Evolutionary conservation across 768 basidiomycete genomes (phyloP).

Genomic region (Boletus sensibilis): DNA sequence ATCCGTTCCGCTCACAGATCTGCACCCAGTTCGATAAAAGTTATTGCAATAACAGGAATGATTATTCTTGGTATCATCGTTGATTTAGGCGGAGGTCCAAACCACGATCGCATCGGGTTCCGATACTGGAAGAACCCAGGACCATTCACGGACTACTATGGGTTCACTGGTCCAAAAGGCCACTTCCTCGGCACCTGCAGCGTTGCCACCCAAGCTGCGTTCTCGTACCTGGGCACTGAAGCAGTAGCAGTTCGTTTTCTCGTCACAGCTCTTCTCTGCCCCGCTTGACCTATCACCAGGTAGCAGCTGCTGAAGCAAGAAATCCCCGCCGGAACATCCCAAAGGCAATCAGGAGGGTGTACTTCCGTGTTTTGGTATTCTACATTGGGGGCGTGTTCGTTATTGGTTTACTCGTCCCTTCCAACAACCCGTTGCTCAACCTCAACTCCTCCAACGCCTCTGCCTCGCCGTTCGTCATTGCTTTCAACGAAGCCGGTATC

Average conservation of each 20-base stretch:
- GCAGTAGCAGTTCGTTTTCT: constrained; percentile 38
- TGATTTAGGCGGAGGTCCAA: constrained; percentile 56
- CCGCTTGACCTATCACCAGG: constrained; percentile 20
- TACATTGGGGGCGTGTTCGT: constrained; percentile 43
- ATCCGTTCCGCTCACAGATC: neutral
- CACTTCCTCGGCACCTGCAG: constrained; percentile 52
- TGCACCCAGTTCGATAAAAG: constrained; percentile 46
- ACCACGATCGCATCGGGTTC: constrained; percentile 49
- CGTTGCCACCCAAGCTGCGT: constrained; percentile 57
- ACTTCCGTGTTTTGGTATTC: constrained; percentile 40
- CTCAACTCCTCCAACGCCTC: constrained; percentile 40
- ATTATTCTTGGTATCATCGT: constrained; percentile 47
- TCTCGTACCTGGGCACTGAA: constrained; percentile 61
- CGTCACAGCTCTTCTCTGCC: neutral
- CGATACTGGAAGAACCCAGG: constrained; percentile 55
- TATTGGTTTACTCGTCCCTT: constrained; percentile 51
- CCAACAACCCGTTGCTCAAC: constrained; percentile 42
- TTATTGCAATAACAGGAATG: constrained; percentile 45
- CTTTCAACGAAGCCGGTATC: constrained; percentile 55
- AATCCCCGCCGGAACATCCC: constrained; percentile 48
- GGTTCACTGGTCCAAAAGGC: constrained; percentile 43
- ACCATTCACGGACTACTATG: constrained; percentile 47
- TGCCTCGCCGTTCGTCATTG: constrained; percentile 58
- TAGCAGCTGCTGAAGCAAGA: constrained; percentile 48
- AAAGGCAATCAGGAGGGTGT: constrained; percentile 44